Evolutionary conservation across 179 eudicot genomes (phyloP), one percentile per base, ranked within the genome.

Genomic region (Pouteria campechiana): DNA sequence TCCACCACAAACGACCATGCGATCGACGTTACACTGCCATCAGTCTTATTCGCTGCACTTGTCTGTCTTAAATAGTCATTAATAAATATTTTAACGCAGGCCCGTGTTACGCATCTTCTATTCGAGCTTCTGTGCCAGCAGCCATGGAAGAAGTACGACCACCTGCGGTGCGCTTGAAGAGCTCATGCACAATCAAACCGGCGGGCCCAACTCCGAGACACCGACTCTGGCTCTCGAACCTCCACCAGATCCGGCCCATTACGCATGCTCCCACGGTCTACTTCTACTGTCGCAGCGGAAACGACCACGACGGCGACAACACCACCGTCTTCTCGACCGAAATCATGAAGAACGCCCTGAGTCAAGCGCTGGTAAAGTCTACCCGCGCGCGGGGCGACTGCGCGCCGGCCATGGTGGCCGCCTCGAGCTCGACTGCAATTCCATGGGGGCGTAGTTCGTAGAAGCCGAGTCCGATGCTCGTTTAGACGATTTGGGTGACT

Each of bases 221-320:
- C 12, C 18, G 19, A 0, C 25, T 69, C 10, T 37, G 49, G 1
- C 16, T 73, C 1, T 55, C 76, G 0, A 66, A 65, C 9, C 42
- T 73, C 12, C 83, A 79, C 43, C 80, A 76, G 34, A 47, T 65
- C 1, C 59, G 49, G 9, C 59, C 51, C n/a, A 32, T 63, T 28
- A 44, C 62, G 0, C 79, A 73, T 20, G 33, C 54, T 0, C 69
- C 80, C 1, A 15, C 52, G 3, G 21, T 79, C 15, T 74, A 73
- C 54, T 57, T 83, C 43, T 79, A 79, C 54, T n/a, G n/a, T n/a
- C n/a, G n/a, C n/a, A n/a, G n/a, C n/a, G n/a, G n/a, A n/a, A n/a
- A n/a, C n/a, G n/a, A n/a, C n/a, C n/a, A n/a, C n/a, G n/a, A n/a
- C n/a, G n/a, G n/a, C n/a, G n/a, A n/a, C n/a, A n/a, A n/a, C n/a